Evolutionary conservation across 371 early-diverging fungal species (phyloP), one percentile per base, ranked within the genome.

Genomic region (Mucor piriformis): DNA sequence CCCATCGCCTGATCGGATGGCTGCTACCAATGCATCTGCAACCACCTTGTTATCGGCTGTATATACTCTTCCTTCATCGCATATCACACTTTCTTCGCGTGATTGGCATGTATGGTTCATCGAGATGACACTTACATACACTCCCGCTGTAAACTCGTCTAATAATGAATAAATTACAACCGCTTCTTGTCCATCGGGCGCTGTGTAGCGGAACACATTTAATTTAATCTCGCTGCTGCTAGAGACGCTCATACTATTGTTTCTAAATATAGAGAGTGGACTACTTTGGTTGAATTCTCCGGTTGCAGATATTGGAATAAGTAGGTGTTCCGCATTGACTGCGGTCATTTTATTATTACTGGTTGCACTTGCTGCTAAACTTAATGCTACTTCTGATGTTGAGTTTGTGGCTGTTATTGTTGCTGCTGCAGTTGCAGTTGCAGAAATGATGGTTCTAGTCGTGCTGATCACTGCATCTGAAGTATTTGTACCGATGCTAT

Each of bases 51-150:
- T 61, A 18, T 61, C 33, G 6, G 56, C 50, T 25, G 42, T 35
- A 37, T 24, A n/a, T 2, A 15, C 21, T 25, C 20, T n/a, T 13
- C 49, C 40, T n/a, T 37, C 23, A 16, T 35, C 35, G 37, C 34
- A 46, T 13, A 29, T 34, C 37, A 27, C 16, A 16, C 8, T 24
- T 16, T 32, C 16, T 5, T 8, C 32, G 2, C 27, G 32, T 29
- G 49, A 32, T 54, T 54, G 54, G 13, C 62, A 61, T 21, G 55
- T 61, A 24, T 55, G 54, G 11, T 61, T 61, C 6, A 50, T 43
- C n/a, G 54, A 20, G 6, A 20, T 42, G 13, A 43, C 62, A 34
- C 44, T 18, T 1, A 61, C 27, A 43, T 50, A 61, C 20, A 61
- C 34, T 12, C 62, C 62, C 33, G 55, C 55, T 18, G 11, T 23